Percentiles rank a stretch among this genome's conserved stretches.
Conservation (phyloP, 176 grass and related monocot species). For the Avena insularis region DNA sequence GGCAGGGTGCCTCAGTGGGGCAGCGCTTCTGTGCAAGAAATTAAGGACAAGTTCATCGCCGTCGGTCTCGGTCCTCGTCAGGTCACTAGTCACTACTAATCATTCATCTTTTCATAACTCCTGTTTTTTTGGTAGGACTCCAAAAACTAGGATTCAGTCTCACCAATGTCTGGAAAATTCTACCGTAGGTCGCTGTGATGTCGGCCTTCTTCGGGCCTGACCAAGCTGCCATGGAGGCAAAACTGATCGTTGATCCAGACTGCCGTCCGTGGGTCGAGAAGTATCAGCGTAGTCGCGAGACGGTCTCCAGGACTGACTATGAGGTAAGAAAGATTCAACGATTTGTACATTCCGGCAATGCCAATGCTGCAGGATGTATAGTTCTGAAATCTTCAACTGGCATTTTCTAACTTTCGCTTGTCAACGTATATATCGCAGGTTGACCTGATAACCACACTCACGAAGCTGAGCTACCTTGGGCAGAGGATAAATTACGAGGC, state of each 20-base stretch:
- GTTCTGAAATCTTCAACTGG: not conserved
- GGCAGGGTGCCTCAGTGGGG: slow-evolving; percentile 89
- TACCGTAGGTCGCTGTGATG: slow-evolving; percentile 87
- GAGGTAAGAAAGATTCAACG: slow-evolving; percentile 53
- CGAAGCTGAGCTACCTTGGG: slow-evolving; percentile 84
- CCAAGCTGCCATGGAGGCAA: slow-evolving; percentile 73
- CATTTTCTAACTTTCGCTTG: slow-evolving; percentile 13
- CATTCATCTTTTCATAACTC: not conserved
- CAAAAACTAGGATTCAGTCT: not conserved
- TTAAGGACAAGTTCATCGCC: slow-evolving; percentile 79
- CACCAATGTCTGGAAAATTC: not conserved
- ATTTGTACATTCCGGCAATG: not conserved
- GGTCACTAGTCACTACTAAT: slow-evolving; percentile 32
- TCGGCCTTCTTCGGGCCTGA: slow-evolving; percentile 91
- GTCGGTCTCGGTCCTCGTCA: slow-evolving; percentile 94
- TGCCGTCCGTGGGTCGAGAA: slow-evolving; percentile 89
- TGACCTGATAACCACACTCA: slow-evolving; percentile 94
- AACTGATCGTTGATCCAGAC: slow-evolving; percentile 70
- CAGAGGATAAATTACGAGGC: slow-evolving; percentile 97
- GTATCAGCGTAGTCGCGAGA: slow-evolving; percentile 94
- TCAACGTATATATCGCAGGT: slow-evolving; percentile 66
- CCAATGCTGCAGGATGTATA: not conserved
- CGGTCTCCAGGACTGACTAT: slow-evolving; percentile 91
- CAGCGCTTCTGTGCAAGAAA: slow-evolving; percentile 90
- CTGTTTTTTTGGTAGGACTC: not conserved